Evolutionary conservation across 371 early-diverging fungal species (phyloP), one percentile per base, ranked within the genome.

Genomic region (Mucor piriformis): DNA sequence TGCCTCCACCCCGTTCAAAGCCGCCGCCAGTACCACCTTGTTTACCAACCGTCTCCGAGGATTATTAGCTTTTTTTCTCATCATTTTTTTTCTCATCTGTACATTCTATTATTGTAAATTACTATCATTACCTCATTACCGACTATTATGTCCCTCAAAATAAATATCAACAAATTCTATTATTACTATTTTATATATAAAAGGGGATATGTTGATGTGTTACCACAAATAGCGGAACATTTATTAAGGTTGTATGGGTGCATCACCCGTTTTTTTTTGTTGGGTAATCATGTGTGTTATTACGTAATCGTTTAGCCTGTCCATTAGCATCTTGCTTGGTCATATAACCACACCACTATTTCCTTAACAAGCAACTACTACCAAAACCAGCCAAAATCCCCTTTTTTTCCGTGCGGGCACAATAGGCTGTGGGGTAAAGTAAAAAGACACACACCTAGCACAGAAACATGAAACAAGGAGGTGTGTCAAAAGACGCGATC

Each of bases 1-100:
- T 69, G 49, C 77, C 77, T 18, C 73, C 73, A 11, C 77, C 77
- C 12, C 60, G 40, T 33, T 63, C 70, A 3, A 63, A 50, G 23
- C 69, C 66, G n/a, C 76, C 76, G 25, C 70, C 76, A 49, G 48
- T 67, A 37, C 69, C 62, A 61, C 59, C 35, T 21, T 20, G 18
- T 37, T 57, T 61, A 29, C 61, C 61, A 23, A 38, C 67, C 52
- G 63, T 67, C 44, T 62, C 67, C 37, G 67, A 67, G 52, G 46
- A 46, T 46, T 21, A 46, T 46, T 46, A 46, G 24, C 24, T 48
- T 57, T n/a, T 6, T 37, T 38, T 25, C 38, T 21, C 27, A 38
- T 38, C 11, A 1, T 16, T 16, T 16, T 16, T 40, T 40, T 40
- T 42, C 18, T 42, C 42, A 42, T 42, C 18, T 42, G 42, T 42